phyloP scores from a whole-genome alignment of 2,329 filamentous ascomycete species.

The Ceratocystiopsis brevicomis region DNA sequence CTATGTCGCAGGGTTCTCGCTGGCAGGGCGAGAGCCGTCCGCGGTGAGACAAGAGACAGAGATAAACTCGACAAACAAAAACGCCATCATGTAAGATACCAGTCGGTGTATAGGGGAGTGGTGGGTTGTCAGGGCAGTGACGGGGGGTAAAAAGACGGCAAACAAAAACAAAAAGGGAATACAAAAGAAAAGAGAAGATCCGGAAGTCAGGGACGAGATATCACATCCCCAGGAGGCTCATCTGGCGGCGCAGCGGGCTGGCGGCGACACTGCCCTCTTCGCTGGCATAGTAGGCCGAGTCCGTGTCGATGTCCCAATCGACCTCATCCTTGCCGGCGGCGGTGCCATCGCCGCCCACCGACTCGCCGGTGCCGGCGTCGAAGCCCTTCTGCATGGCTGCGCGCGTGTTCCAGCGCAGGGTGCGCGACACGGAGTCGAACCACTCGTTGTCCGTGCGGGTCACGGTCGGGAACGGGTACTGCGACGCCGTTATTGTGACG shows the following conservation, averaged over 20 bases:
- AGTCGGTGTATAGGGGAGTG: too few species aligned
- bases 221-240: conserved; percentile 51
- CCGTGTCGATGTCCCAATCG: conserved; percentile 91
- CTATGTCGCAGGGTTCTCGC: too few species aligned
- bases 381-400: conserved; percentile 87
- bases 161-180: neutral
- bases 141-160: too few species aligned
- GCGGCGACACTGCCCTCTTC: conserved; percentile 51
- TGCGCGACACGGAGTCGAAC: conserved; percentile 89
- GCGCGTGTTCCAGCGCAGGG: conserved; percentile 84
- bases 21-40: too few species aligned
- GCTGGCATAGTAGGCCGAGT: conserved; percentile 51
- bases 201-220: too few species aligned
- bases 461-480: conserved; percentile 94
- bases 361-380: conserved; percentile 27
- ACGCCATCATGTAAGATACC: too few species aligned
- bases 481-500: conserved; percentile 86
- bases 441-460: conserved; percentile 79
- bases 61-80: too few species aligned
- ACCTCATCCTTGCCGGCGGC: conserved; percentile 32
- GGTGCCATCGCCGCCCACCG: conserved; percentile 26
- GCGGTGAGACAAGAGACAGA: too few species aligned
- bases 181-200: neutral
- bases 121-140: too few species aligned
- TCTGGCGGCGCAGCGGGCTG: conserved; percentile 51